Base-by-base conservation (phyloP, 2,329 filamentous ascomycete species). In the Fusarium pseudograminearum region DNA sequence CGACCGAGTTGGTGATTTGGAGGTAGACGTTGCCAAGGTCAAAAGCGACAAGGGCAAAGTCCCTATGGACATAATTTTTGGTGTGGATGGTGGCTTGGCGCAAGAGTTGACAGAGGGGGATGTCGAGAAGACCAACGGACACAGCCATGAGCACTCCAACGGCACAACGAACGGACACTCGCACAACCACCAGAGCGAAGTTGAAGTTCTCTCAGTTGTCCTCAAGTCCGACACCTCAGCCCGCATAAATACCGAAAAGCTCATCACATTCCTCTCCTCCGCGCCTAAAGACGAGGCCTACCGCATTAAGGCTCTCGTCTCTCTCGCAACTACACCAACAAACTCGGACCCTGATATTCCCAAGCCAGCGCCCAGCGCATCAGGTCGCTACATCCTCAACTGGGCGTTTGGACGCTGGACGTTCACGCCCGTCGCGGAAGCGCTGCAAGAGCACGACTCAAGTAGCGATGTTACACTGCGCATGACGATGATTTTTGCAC, bases 331-430 rank as follows among this genome's bases (percentile, higher is more conserved):
- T 1, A 74, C 80, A 0, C 82, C 88, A 11, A 70, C 72, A 20
- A 84, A 83, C 73, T 89, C 88, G 1, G 86, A 87, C 57, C 81
- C 83, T 26, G 83, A 86, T 40, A 73, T 77, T 0, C 76, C 78
- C 10, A 74, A 79, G 33, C 76, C 77, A 7, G 75, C 74, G 10
- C 70, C 78, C 7, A 74, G 75, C 48, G 73, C 80, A 5, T 64
- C 65, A 4, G 78, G 76, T 4, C 85, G 92, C 57, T 98, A 96
- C 77, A 97, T 99, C 45, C 86, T 99, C 63, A 99, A 99, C 79
- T 99, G 96, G 96, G 96, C 96, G 0, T 99, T 99, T 81, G 94
- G 94, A 1, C 87, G 96, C 31, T 99, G 96, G 95, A 97, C 90
- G 0, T 97, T 95, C 76, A 97, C 94, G 3, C 84, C 87, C 7